A percentile compares a stretch with the other conserved stretches of the same genome.
These are phyloP conservation scores for Ormosia semicastrata DNA, from an alignment of 306 rosid species.

Conservation along the genomic window DNA sequence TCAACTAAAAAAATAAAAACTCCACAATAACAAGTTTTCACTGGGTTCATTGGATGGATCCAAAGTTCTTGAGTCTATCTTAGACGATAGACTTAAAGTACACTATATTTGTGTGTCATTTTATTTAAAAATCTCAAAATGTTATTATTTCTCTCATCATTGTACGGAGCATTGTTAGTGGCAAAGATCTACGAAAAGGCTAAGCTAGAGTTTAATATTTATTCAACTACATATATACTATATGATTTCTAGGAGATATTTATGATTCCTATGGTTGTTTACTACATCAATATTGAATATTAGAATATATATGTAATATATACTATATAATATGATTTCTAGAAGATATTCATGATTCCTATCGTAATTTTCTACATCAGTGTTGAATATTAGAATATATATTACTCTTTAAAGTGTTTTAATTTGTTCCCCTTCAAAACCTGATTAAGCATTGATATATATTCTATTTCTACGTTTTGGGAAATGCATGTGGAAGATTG, in stretches of 20 bases:
- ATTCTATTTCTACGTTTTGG: too few relatives aligned
- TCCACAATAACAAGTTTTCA: too few relatives aligned
- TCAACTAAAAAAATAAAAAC: too few relatives aligned
- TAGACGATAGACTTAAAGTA: background rate
- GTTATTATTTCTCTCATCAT: conserved; percentile 31
- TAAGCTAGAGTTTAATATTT: background rate
- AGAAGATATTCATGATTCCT: background rate
- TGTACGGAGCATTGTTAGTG: conserved; percentile 4
- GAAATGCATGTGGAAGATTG: background rate
- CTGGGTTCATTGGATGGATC: too few relatives aligned
- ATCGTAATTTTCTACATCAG: too few relatives aligned
- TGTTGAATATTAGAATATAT: too few relatives aligned
- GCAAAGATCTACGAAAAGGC: conserved; percentile 32
- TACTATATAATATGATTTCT: background rate
- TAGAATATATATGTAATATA: background rate
- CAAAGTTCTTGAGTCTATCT: too few relatives aligned
- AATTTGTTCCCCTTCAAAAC: too few relatives aligned
- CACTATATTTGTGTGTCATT: conserved; percentile 6
- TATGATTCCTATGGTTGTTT: background rate
- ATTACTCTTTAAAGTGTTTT: too few relatives aligned
- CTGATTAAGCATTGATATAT: too few relatives aligned
- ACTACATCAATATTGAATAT: background rate
- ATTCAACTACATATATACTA: background rate
- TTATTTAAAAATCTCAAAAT: conserved; percentile 7
- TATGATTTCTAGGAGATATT: background rate